Conservation (phyloP, 1,139 yeast species). For the Candida anutae region DNA sequence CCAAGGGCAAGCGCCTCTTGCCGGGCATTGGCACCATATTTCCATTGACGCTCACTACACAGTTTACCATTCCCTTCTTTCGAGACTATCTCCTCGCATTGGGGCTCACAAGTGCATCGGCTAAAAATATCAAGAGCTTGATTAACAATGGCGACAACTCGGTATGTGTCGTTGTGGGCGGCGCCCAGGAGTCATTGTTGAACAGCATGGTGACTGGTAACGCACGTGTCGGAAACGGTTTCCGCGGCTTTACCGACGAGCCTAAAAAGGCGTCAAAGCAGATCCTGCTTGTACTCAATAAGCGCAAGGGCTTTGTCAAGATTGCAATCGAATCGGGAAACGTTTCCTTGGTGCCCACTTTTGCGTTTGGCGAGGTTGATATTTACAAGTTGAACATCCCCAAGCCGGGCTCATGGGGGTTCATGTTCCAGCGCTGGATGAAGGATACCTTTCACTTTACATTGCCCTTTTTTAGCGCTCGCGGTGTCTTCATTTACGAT, state of each 20-base stretch:
- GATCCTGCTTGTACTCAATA: slow-evolving; percentile 53
- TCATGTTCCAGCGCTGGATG: slow-evolving; percentile 59
- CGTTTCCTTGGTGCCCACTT: slow-evolving; percentile 74
- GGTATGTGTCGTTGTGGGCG: slow-evolving; percentile 88
- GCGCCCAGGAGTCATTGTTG: slow-evolving; percentile 83
- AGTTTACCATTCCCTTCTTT: slow-evolving; percentile 81
- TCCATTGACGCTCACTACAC: slow-evolving; percentile 73
- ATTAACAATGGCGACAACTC: slow-evolving; percentile 61
- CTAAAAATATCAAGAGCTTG: slow-evolving; percentile 59
- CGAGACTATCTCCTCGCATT: slow-evolving; percentile 76
- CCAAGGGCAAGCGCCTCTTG: slow-evolving; percentile 42
- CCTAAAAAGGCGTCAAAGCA: slow-evolving; percentile 10
- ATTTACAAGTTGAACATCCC: slow-evolving; percentile 60
- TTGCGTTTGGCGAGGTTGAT: slow-evolving; percentile 90
- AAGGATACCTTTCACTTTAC: slow-evolving; percentile 75
- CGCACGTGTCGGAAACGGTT: slow-evolving; percentile 36
- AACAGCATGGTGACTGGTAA: slow-evolving; percentile 31
- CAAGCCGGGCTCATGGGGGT: slow-evolving; percentile 42
- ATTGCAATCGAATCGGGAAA: slow-evolving; percentile 77
- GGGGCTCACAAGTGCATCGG: slow-evolving; percentile 84
- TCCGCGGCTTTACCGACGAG: slow-evolving; percentile 40
- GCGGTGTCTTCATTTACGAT: slow-evolving; percentile 89
- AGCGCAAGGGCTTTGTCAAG: slow-evolving; percentile 83
- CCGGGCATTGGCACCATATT: slow-evolving; percentile 77
- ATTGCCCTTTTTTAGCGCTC: slow-evolving; percentile 82